These are phyloP conservation scores for Triangularia verruculosa DNA, from an alignment of 2,329 filamentous ascomycete genomes.

Conservation along the genomic window DNA sequence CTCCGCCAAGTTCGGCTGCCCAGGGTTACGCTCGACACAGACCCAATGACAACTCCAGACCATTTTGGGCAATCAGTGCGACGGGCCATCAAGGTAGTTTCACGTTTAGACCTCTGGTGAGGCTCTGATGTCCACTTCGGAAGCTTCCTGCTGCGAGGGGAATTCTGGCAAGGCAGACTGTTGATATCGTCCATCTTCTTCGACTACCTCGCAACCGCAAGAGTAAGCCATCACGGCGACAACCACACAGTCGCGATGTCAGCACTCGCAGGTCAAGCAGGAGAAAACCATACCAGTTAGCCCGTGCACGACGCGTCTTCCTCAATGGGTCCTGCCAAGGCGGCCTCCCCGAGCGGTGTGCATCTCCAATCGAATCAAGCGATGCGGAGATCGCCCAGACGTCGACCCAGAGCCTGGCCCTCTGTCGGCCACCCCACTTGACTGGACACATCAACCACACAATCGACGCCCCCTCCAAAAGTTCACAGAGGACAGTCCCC, in stretches of 20 bases:
- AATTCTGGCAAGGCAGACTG: neutral
- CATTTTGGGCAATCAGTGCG: constrained; percentile 27
- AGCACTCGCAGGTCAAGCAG: neutral
- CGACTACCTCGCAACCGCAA: neutral
- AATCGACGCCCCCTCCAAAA: neutral
- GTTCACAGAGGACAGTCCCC: neutral
- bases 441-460: neutral
- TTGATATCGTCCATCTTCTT: neutral
- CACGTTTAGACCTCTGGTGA: neutral
- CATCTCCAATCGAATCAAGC: constrained; percentile 5
- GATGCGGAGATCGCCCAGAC: neutral
- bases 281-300: constrained; percentile 4
- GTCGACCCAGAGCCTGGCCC: neutral
- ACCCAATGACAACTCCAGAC: constrained; percentile 4
- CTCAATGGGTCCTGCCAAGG: constrained; percentile 19
- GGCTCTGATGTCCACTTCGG: neutral
- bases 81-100: constrained; percentile 6
- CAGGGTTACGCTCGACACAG: neutral
- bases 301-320: constrained; percentile 6
- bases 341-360: constrained; percentile 23
- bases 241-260: neutral
- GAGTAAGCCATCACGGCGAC: neutral
- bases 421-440: neutral
- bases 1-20: neutral
- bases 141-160: neutral